phyloP scores from a whole-genome alignment of 192 early-diverging fungal species.

The Umbelopsis ramanniana region DNA sequence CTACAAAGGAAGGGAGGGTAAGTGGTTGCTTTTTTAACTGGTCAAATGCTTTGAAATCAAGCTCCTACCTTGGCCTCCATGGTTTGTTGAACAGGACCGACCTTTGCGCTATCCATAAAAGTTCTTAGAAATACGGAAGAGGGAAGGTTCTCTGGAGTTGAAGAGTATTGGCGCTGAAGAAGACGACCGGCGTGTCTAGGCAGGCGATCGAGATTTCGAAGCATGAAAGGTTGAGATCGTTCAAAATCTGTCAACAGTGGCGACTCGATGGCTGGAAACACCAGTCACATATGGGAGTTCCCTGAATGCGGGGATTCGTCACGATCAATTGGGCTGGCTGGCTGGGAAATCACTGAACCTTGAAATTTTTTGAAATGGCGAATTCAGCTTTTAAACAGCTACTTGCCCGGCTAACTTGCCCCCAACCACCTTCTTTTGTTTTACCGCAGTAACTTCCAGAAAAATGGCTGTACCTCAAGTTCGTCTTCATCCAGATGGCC shows the following conservation, averaged over 20 bases:
- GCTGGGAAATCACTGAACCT: background rate
- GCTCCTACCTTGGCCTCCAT: conserved; percentile 38
- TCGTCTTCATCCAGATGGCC: conserved; percentile 20
- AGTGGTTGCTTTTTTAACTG: background rate
- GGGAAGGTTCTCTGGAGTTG: conserved; percentile 7
- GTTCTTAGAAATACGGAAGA: conserved; percentile 35
- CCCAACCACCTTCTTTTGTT: background rate
- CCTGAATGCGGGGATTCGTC: too few species aligned
- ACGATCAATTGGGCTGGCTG: too few species aligned
- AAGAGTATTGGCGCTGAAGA: conserved; percentile 7
- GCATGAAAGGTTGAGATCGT: background rate
- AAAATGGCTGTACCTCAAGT: conserved; percentile 23
- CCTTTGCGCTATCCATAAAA: conserved; percentile 32
- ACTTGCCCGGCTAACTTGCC: too few species aligned
- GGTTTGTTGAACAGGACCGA: conserved; percentile 35
- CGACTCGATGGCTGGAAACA: background rate
- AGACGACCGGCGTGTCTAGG: conserved; percentile 8
- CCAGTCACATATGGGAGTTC: background rate
- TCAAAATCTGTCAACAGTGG: background rate
- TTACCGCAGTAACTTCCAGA: background rate
- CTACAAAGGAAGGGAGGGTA: background rate
- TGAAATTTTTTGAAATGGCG: background rate
- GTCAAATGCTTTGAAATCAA: background rate
- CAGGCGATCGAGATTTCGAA: conserved; percentile 7
- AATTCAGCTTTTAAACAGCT: too few species aligned